Conservation (phyloP, 768 basidiomycete species). For the Boletus rubescentipes region DNA sequence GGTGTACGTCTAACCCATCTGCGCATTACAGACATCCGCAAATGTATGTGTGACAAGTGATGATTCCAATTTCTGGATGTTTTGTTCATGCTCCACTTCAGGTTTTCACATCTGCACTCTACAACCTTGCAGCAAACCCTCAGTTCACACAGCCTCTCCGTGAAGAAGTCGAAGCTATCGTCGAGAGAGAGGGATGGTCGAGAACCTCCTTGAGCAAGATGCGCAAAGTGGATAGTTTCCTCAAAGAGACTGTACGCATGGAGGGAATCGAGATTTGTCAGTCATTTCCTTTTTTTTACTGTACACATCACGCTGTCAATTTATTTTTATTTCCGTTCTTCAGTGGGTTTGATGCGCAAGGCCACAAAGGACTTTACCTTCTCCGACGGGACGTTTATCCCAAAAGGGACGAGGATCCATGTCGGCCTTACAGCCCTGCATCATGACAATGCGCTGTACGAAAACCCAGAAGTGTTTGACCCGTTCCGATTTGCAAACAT, state of each 20-base stretch:
- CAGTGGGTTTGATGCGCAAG: slow-evolving; percentile 33
- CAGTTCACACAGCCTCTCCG: neutral
- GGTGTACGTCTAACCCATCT: neutral
- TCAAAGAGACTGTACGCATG: slow-evolving; percentile 34
- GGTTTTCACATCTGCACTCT: neutral
- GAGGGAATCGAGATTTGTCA: slow-evolving; percentile 19
- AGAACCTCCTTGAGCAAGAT: slow-evolving; percentile 21
- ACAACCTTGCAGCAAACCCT: no score
- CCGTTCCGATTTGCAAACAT: slow-evolving; percentile 45
- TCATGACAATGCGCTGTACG: slow-evolving; percentile 22
- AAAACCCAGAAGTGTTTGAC: no score
- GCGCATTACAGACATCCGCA: neutral
- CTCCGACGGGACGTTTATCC: slow-evolving; percentile 37
- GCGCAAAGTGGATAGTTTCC: slow-evolving; percentile 39
- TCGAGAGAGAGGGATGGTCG: neutral
- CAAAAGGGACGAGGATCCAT: slow-evolving; percentile 24
- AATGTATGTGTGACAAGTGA: neutral
- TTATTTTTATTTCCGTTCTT: neutral
- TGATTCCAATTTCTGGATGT: no score
- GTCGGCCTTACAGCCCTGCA: neutral
- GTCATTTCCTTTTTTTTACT: neutral
- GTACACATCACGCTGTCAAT: neutral
- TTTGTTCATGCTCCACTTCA: neutral
- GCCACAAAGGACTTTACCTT: slow-evolving; percentile 32
- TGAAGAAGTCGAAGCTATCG: slow-evolving; percentile 18